Base-by-base conservation (phyloP, 768 basidiomycete genomes). In the Thelephora ganbajun region DNA sequence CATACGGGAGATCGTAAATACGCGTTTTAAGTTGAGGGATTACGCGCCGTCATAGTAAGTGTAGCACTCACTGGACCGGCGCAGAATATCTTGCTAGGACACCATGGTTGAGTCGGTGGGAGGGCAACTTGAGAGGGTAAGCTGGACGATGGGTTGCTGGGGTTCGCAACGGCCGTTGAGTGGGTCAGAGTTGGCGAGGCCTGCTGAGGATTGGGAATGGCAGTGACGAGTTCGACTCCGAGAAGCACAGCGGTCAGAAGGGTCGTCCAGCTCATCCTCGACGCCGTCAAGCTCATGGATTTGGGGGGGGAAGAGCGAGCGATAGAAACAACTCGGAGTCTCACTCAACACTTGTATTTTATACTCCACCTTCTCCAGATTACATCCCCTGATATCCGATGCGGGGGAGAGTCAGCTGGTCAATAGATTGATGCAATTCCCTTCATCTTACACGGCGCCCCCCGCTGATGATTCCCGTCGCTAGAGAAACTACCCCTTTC, bases 51-150 rank as follows among this genome's bases (percentile, higher is more conserved):
- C 41, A n/a, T 26, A 4, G 16, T 22, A 35, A 6, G 16, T 20
- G 35, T n/a, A 26, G 22, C 1, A 69, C 80, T 50, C 57, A 88
- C 87, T 20, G 70, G 47, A 33, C 89, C 89, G 2, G 86, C 71
- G 59, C 88, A 91, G 64, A 87, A 91, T 46, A 91, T 87, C 46
- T 82, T 63, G 42, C 73, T 73, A 0, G 74, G 71, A 57, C 87
- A 90, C 87, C 87, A 90, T 39, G 70, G 62, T 63, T 90, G 87
- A 36, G 63, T 67, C 0, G 84, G 81, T 14, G 86, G 82, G 13
- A 80, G 53, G 5, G 76, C 61, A 19, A 62, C 73, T 54, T 86
- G 82, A 0, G 83, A 77, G 13, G 85, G 83, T 35, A 88, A 58
- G n/a, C 63, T 50, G 16, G 71, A 62, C 35, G 65, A 64, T 12